Percentiles rank a stretch among this genome's conserved stretches.
These are phyloP conservation scores for Capronia americana DNA, from an alignment of 2,329 filamentous ascomycete genomes.

Conservation along the genomic window DNA sequence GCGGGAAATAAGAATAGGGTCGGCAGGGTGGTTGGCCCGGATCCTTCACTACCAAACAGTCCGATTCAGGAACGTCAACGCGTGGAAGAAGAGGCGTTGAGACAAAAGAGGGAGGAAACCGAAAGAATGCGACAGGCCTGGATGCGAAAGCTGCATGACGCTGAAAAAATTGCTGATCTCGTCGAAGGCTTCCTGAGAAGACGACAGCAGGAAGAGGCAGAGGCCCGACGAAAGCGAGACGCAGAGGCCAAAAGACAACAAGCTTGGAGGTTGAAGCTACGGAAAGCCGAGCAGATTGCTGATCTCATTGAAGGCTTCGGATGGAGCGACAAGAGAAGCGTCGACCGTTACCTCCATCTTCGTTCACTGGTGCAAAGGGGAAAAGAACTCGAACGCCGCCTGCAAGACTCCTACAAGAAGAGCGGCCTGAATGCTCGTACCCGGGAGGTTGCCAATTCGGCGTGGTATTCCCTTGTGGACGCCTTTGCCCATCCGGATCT, in stretches of 20 bases:
- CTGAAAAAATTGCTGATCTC: not conserved
- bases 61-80: constrained; percentile 6
- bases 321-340: constrained; percentile 8
- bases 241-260: not conserved
- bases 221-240: not conserved
- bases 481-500: not conserved
- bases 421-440: not conserved
- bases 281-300: not conserved
- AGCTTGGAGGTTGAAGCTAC: not conserved
- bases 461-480: not conserved
- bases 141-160: not conserved
- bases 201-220: not conserved
- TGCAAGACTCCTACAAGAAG: constrained; percentile 3
- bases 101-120: not conserved
- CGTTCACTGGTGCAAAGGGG: constrained; percentile 2
- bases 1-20: not conserved
- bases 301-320: not conserved
- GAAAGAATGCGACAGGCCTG: not conserved
- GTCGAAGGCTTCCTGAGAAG: not conserved
- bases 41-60: constrained; percentile 13
- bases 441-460: constrained; percentile 10
- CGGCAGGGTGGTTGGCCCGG: not conserved
- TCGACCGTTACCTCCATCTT: constrained; percentile 9
- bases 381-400: constrained; percentile 7
- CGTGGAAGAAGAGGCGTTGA: constrained; percentile 3